Percentiles rank a stretch among this genome's conserved stretches.
These are phyloP conservation scores for Backusella australiensis DNA, from an alignment of 192 early-diverging fungal genomes.

Conservation along the genomic window DNA sequence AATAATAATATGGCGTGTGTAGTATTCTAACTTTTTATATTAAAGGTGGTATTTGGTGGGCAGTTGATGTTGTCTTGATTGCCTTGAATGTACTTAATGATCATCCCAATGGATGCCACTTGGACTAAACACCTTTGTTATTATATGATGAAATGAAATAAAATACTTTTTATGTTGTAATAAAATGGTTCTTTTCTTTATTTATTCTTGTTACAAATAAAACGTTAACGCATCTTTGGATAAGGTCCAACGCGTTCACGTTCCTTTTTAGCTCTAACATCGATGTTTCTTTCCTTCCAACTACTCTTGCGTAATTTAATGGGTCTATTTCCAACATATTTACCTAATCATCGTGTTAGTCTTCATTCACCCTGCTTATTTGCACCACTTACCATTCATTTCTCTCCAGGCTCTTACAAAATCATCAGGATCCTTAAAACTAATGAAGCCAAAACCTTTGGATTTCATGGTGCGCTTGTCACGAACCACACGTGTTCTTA, in stretches of 20 bases:
- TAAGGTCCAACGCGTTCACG: slow-evolving; percentile 36
- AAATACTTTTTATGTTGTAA: background rate
- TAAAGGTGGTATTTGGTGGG: slow-evolving; percentile 44
- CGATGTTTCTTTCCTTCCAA: slow-evolving; percentile 88
- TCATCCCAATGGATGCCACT: slow-evolving; percentile 27
- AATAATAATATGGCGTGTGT: no score
- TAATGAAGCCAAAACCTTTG: slow-evolving; percentile 93
- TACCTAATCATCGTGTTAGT: slow-evolving; percentile 47
- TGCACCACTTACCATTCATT: slow-evolving; percentile 75
- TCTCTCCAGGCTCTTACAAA: slow-evolving; percentile 92
- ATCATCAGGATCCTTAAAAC: slow-evolving; percentile 88
- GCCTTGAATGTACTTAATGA: slow-evolving; percentile 28
- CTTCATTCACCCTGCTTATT: background rate
- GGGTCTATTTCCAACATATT: slow-evolving; percentile 94
- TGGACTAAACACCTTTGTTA: slow-evolving; percentile 3
- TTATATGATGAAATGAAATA: background rate
- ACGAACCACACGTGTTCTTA: slow-evolving; percentile 77
- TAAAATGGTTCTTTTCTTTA: background rate
- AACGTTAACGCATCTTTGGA: slow-evolving; percentile 15
- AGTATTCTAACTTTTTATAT: background rate
- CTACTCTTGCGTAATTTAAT: slow-evolving; percentile 92
- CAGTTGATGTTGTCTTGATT: slow-evolving; percentile 34
- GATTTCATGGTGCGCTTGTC: slow-evolving; percentile 86
- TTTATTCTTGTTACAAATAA: background rate
- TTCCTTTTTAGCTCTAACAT: slow-evolving; percentile 54